Evolutionary conservation across 2,329 filamentous ascomycete species (phyloP), one percentile per base, ranked within the genome.

Genomic region (Emergomyces africanus): DNA sequence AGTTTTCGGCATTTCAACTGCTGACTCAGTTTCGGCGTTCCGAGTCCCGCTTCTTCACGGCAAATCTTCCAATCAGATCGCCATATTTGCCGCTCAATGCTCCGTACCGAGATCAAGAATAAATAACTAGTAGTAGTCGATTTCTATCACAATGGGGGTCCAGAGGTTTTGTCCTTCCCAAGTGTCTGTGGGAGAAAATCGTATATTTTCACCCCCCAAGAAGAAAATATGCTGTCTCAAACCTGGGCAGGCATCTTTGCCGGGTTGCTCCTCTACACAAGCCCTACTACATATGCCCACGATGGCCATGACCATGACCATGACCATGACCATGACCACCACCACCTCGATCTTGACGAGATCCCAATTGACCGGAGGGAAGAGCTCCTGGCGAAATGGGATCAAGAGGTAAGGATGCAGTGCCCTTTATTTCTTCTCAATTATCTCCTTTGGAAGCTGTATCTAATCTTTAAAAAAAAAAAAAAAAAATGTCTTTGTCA

Each of bases 341-440:
- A 77, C 62, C 72, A 75, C 55, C 71, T 74, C 58, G 69, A 75
- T 42, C 66, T 69, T 20, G 71, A 76, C 56, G 71, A 71, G 33
- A 66, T 74, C 25, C 68, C 72, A 3, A 69, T 71, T 57, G 70
- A 73, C 60, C 67, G 72, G 50, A 69, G 72, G 3, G 74, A 74
- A 42, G 75, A 77, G 60, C 63, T 78, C 54, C 66, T 77, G 54
- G 70, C 69, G 64, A 78, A 77, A 69, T 78, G 76, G 76, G 73
- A 76, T 63, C 71, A 73, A 61, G 76, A 78, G 68, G 75, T 78
- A 70, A 49, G 25, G 35, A 37, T 35, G 57, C 46, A 3, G 4
- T 35, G 33, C 9, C 33, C 44, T 25, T 59, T 54, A 54, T 23
- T 25, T 14, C 28, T 37, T 41, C 37, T 41, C 39, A 42, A 57